phyloP scores from a whole-genome alignment of 805 yeast species.

The Candida pseudoglaebosa region DNA sequence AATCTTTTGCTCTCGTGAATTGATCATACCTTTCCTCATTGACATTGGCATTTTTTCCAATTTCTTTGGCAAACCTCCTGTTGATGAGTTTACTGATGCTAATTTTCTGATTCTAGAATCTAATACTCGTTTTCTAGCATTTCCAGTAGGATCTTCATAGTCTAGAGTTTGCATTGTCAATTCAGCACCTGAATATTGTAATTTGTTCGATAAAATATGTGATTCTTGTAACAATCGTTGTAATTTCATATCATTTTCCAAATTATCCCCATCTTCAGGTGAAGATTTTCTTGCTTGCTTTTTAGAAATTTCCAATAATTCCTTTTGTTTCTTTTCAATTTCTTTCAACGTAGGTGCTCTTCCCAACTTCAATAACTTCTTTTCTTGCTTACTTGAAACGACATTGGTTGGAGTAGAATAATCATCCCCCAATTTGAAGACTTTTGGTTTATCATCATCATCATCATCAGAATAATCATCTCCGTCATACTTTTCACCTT shows the following conservation, averaged over 20 bases:
- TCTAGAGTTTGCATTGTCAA: slow-evolving; percentile 60
- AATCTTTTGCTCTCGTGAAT: slow-evolving; percentile 49
- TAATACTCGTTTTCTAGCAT: slow-evolving; percentile 61
- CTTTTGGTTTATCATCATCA: slow-evolving; percentile 33
- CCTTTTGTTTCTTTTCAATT: slow-evolving; percentile 22
- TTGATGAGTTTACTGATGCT: slow-evolving; percentile 37
- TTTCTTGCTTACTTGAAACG: slow-evolving; percentile 42
- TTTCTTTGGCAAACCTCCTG: slow-evolving; percentile 41
- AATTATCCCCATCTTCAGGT: slow-evolving; percentile 45
- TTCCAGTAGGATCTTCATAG: slow-evolving; percentile 62
- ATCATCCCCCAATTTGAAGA: slow-evolving; percentile 45
- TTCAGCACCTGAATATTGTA: slow-evolving; percentile 61
- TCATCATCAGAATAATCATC: slow-evolving; percentile 7
- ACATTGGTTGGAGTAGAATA: slow-evolving; percentile 13
- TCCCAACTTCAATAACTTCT: slow-evolving; percentile 54
- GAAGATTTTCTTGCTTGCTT: slow-evolving; percentile 32
- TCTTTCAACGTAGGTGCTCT: slow-evolving; percentile 49
- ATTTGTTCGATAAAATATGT: slow-evolving; percentile 49
- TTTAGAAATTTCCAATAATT: slow-evolving; percentile 24
- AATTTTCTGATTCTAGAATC: slow-evolving; percentile 52
- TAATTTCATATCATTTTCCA: slow-evolving; percentile 67
- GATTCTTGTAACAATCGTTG: slow-evolving; percentile 70
- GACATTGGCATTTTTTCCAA: slow-evolving; percentile 85
- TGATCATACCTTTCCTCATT: slow-evolving; percentile 79
- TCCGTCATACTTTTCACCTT: slow-evolving; percentile 12